These are phyloP conservation scores for Trichocomaceae sp. DNA, from an alignment of 2,329 filamentous ascomycete genomes.

Conservation along the genomic window DNA sequence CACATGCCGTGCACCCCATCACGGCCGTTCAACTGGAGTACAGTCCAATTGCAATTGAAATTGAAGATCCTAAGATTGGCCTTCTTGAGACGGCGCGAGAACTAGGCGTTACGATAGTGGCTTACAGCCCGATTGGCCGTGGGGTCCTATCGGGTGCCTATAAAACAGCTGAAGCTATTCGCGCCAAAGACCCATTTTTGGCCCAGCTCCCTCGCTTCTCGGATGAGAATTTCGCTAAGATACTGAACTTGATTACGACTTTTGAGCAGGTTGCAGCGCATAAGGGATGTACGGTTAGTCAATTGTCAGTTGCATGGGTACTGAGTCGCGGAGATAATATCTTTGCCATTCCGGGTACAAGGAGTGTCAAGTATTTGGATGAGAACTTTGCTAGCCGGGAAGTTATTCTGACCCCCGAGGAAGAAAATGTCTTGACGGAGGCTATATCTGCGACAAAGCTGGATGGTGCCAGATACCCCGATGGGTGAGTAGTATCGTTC, in stretches of 20 bases:
- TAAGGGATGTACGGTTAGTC: slow-evolving; percentile 40
- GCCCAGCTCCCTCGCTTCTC: slow-evolving; percentile 43
- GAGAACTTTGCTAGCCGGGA: slow-evolving; percentile 5
- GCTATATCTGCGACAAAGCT: slow-evolving; percentile 1
- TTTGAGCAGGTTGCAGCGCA: slow-evolving; percentile 38
- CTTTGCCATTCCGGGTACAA: slow-evolving; percentile 9
- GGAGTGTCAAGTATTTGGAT: slow-evolving; percentile 11
- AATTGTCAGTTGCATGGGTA: slow-evolving; percentile 48
- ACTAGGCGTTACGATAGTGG: slow-evolving; percentile 52
- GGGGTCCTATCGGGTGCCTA: slow-evolving; percentile 52
- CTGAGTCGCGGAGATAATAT: slow-evolving; percentile 7
- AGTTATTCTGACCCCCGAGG: neutral
- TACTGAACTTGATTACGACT: slow-evolving; percentile 43
- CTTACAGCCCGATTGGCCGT: slow-evolving; percentile 55
- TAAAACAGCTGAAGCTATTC: slow-evolving; percentile 25
- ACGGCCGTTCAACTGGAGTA: slow-evolving; percentile 48
- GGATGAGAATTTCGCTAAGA: slow-evolving; percentile 45
- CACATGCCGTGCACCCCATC: slow-evolving; percentile 43
- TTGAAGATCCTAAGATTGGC: slow-evolving; percentile 41
- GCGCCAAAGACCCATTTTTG: slow-evolving; percentile 44
- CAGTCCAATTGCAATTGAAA: slow-evolving; percentile 43
- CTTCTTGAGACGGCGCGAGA: slow-evolving; percentile 52
- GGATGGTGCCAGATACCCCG: slow-evolving; percentile 7
- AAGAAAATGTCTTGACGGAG: slow-evolving; percentile 1
- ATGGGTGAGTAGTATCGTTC: neutral